These are phyloP conservation scores for Symbiotaphrina buchneri DNA, from an alignment of 495 filamentous ascomycete species.

Conservation along the genomic window DNA sequence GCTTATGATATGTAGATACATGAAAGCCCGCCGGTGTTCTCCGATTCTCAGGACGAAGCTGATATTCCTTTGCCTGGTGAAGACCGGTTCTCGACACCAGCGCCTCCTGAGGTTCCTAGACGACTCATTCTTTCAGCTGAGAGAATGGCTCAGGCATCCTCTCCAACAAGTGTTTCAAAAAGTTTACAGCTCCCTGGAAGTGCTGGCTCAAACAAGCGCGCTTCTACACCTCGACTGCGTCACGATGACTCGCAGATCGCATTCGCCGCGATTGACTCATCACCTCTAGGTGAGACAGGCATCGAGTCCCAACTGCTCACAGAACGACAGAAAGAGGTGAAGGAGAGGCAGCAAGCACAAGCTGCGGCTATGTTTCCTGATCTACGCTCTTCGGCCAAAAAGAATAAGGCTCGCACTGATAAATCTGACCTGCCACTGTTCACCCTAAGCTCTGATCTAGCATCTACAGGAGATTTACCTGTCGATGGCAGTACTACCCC, in stretches of 20 bases:
- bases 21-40: conserved; percentile 14
- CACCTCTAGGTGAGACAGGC: conserved; percentile 16
- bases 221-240: conserved; percentile 22
- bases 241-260: conserved; percentile 65
- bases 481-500: conserved; percentile 22
- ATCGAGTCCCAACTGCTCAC: conserved; percentile 46
- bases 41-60: conserved; percentile 26
- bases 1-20: background rate
- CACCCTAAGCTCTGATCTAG: conserved; percentile 10
- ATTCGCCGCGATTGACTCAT: conserved; percentile 42
- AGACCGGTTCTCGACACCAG: conserved; percentile 4
- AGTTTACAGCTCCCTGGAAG: no score
- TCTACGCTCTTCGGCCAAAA: conserved; percentile 37
- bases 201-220: conserved; percentile 1
- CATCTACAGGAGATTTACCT: conserved; percentile 4
- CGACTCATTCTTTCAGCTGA: no score
- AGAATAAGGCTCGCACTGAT: conserved; percentile 10
- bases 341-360: conserved; percentile 36
- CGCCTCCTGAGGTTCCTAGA: no score
- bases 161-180: no score
- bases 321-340: conserved; percentile 48
- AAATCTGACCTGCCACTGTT: conserved; percentile 17
- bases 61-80: background rate
- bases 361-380: conserved; percentile 49
- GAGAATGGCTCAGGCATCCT: no score